Percentiles rank a stretch among this genome's conserved stretches.
Evolutionary conservation across 1,139 yeast species (phyloP).

Genomic region (Schizosaccharomyces versatilis): DNA sequence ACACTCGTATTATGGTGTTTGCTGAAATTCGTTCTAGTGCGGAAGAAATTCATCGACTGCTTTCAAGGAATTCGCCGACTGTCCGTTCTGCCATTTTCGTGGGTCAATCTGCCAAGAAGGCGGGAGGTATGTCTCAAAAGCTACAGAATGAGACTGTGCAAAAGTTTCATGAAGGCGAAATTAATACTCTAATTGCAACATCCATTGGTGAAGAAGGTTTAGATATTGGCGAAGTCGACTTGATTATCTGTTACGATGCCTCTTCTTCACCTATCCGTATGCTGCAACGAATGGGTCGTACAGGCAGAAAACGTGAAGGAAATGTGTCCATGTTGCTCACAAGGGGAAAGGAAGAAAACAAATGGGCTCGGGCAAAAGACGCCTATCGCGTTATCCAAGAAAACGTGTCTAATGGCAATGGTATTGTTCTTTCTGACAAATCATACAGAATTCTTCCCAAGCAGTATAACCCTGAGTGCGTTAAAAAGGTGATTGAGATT

Average conservation of each 20-base stretch:
- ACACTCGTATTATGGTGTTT: conserved; percentile 63
- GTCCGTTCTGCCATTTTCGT: conserved; percentile 70
- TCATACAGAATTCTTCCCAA: background rate
- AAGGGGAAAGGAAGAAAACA: conserved; percentile 43
- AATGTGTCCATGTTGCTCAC: conserved; percentile 57
- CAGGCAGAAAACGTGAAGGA: conserved; percentile 89
- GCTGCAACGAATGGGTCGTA: conserved; percentile 91
- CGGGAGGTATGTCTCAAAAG: conserved; percentile 24
- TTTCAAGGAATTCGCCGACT: conserved; percentile 26
- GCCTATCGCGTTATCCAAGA: conserved; percentile 59
- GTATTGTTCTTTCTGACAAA: background rate
- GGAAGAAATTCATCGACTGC: conserved; percentile 50
- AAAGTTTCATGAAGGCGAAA: conserved; percentile 46
- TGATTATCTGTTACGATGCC: conserved; percentile 79
- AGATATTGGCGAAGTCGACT: conserved; percentile 92
- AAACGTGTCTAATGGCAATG: background rate
- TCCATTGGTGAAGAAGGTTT: conserved; percentile 97
- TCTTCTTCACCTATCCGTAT: conserved; percentile 85
- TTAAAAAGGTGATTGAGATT: background rate
- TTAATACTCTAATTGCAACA: conserved; percentile 75
- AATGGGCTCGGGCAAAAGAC: conserved; percentile 66
- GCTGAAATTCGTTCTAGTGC: conserved; percentile 83
- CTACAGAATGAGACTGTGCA: conserved; percentile 36
- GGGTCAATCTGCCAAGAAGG: conserved; percentile 37
- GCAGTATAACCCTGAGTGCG: background rate